Percentiles rank a stretch among this genome's conserved stretches.
These are phyloP conservation scores for Aspergillus thermomutatus DNA, from an alignment of 2,329 filamentous ascomycete genomes.

Conservation along the genomic window DNA sequence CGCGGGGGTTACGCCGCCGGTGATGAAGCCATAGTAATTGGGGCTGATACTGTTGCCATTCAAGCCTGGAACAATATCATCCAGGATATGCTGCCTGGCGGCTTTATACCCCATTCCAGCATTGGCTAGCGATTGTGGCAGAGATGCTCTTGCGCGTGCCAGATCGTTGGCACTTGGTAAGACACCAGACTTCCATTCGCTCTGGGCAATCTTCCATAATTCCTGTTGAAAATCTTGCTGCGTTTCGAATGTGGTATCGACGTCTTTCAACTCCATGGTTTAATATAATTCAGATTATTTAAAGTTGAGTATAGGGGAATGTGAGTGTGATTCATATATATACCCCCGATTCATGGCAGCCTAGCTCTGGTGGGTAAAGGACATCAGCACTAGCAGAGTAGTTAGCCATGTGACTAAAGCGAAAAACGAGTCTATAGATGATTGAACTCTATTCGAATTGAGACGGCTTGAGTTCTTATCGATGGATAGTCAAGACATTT, in stretches of 20 bases:
- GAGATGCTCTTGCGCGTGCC: slow-evolving; percentile 30
- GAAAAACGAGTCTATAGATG: background rate
- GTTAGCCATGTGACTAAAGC: background rate
- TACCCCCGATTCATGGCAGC: background rate
- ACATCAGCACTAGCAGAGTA: background rate
- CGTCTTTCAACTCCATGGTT: slow-evolving; percentile 13
- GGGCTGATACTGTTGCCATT: slow-evolving; percentile 63
- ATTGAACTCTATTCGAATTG: background rate
- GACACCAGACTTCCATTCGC: slow-evolving; percentile 27
- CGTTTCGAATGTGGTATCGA: slow-evolving; percentile 7
- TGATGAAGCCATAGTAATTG: slow-evolving; percentile 87
- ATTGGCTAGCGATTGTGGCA: slow-evolving; percentile 26
- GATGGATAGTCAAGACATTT: background rate
- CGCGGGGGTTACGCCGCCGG: slow-evolving; percentile 73
- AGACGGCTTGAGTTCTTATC: background rate
- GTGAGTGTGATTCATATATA: background rate
- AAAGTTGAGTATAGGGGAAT: background rate
- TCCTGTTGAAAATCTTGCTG: slow-evolving; percentile 21
- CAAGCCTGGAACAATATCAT: slow-evolving; percentile 53
- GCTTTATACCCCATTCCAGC: slow-evolving; percentile 30
- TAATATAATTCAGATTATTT: background rate
- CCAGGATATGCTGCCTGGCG: slow-evolving; percentile 37
- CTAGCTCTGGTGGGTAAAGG: background rate
- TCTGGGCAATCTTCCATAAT: slow-evolving; percentile 30
- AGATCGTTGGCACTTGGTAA: slow-evolving; percentile 30